Evolutionary conservation across 192 early-diverging fungal species (phyloP).

Genomic region (Obelidium mucronatum): DNA sequence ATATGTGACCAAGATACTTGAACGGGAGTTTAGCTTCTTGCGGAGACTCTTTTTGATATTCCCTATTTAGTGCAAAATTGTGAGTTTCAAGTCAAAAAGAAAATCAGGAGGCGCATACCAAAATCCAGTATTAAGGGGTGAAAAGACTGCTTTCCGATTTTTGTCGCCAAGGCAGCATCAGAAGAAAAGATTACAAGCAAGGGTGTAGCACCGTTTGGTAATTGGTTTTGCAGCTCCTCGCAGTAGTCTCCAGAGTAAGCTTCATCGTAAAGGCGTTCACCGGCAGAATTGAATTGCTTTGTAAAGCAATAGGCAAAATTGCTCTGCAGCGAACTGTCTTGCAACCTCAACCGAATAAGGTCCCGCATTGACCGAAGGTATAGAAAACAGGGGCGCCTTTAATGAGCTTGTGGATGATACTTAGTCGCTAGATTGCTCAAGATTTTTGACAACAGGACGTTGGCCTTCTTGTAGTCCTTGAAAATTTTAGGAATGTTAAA

Average conservation of each 20-base stretch:
- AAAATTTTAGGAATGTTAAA: not conserved
- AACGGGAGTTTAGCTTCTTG: not conserved
- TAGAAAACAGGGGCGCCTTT: not conserved
- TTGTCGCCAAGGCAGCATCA: constrained; percentile 13
- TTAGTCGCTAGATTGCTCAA: not conserved
- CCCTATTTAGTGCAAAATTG: too few species aligned
- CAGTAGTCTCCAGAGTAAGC: constrained; percentile 1
- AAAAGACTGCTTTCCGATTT: constrained; percentile 2
- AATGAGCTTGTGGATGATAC: not conserved
- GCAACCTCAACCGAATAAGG: not conserved
- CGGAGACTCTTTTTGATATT: not conserved
- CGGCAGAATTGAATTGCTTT: not conserved
- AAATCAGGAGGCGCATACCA: too few species aligned
- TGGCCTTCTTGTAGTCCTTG: not conserved
- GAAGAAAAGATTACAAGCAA: not conserved
- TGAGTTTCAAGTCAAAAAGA: too few species aligned
- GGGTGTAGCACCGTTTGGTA: not conserved
- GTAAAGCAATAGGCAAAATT: not conserved
- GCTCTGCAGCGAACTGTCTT: not conserved
- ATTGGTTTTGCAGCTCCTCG: not conserved
- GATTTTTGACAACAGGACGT: not conserved
- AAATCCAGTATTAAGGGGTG: not conserved
- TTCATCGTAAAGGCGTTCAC: not conserved
- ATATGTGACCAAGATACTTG: not conserved
- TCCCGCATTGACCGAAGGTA: not conserved